Base-by-base conservation (phyloP, 169 alveolate species). In the Cryptosporidium felis region DNA sequence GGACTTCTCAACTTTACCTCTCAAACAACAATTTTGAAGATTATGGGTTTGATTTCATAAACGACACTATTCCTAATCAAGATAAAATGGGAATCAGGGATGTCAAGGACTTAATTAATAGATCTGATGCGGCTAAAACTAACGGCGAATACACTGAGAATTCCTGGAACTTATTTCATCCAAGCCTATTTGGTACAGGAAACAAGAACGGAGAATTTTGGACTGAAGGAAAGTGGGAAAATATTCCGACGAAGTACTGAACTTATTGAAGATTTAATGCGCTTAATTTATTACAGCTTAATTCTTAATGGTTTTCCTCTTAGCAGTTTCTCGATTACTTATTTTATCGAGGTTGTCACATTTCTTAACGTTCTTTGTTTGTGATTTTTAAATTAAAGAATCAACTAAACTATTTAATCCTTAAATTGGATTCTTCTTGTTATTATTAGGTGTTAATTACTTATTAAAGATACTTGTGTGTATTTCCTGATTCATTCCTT, bases 151-250 rank as follows among this genome's bases (percentile, higher is more conserved):
- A n/a, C 0, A 3, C 40, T 3, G 16, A 36, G 26, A 74, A 41
- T 28, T 40, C 85, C 3, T 74, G 85, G 85, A 34, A 58, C 14
- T 9, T 74, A 30, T 74, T 74, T 38, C 85, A 74, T 34, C 85
- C 66, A 5, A 40, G 59, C 21, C 32, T 74, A 30, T 49, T 74
- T 51, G 61, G 46, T 16, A 9, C 85, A 10, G 42, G 42, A 38
- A 53, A 21, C 16, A 74, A 40, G 2, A 67, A 74, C 23, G 56
- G 56, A 0, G 41, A 49, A 36, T 74, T 53, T 16, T 74, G 85
- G 66, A 74, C 53, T 2, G 85, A 74, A 74, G 74, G 85, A 23
- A 53, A 41, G 6, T 74, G 85, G 58, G 51, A 32, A 53, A 53
- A 74, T 53, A 36, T 40, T 47, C n/a, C 61, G 16, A 32, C 62